A percentile compares a stretch with the other conserved stretches of the same genome.
These are phyloP conservation scores for Salvia sclarea DNA, from an alignment of 305 asterid species.

Conservation along the genomic window DNA sequence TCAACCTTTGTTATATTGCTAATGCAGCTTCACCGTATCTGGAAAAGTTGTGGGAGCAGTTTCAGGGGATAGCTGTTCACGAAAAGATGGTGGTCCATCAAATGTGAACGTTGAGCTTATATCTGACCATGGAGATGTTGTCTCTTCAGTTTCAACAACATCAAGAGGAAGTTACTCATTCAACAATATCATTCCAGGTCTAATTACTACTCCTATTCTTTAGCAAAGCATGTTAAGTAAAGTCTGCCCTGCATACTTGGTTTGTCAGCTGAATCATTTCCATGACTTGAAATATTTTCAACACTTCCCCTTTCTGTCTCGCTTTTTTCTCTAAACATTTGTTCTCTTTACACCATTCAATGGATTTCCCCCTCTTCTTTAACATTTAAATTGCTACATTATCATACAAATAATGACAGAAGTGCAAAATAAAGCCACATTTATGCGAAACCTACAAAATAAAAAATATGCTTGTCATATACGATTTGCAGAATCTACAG, in stretches of 20 bases:
- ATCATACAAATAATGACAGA: constrained; percentile 6
- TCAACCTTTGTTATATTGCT: constrained; percentile 34
- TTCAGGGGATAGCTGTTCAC: constrained; percentile 73
- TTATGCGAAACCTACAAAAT: too few relatives aligned
- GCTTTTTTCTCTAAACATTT: not conserved
- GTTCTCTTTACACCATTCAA: constrained; percentile 9
- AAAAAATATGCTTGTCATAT: not conserved
- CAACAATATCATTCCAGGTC: constrained; percentile 78
- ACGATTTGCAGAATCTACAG: not conserved
- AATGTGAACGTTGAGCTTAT: constrained; percentile 74
- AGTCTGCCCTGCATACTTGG: not conserved
- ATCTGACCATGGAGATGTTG: constrained; percentile 67
- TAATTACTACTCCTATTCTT: constrained; percentile 24
- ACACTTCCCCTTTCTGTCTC: not conserved
- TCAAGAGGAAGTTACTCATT: constrained; percentile 78
- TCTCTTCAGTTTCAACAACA: constrained; percentile 70
- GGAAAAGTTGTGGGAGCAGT: constrained; percentile 87
- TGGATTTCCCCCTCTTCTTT: constrained; percentile 7
- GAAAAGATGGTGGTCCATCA: constrained; percentile 78
- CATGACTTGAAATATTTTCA: constrained; percentile 2
- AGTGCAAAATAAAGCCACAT: not conserved
- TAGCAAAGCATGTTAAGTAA: constrained; percentile 10
- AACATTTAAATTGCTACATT: not conserved
- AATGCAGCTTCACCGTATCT: constrained; percentile 68
- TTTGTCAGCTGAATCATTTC: constrained; percentile 10